Percentiles rank a stretch among this genome's conserved stretches.
These are phyloP conservation scores for Kluyveromyces marxianus DNA, from an alignment of 1,139 yeast species.

Conservation along the genomic window DNA sequence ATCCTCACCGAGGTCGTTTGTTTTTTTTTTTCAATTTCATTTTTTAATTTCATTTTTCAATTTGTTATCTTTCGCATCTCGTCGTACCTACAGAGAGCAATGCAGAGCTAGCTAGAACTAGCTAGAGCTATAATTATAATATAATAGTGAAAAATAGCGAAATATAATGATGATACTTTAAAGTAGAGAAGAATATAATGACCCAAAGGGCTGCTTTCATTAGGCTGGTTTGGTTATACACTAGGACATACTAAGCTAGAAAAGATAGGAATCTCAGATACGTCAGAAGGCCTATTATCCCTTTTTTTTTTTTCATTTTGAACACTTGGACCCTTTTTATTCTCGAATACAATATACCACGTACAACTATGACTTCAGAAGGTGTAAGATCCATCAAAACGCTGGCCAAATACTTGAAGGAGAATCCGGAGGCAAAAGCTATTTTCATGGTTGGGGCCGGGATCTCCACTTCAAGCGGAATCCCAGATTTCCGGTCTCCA, in stretches of 20 bases:
- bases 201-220: no score
- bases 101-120: no score
- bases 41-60: no score
- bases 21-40: slow-evolving; percentile 7
- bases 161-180: no score
- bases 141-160: no score
- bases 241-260: no score
- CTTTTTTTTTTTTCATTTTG: not conserved
- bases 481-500: slow-evolving; percentile 92
- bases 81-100: no score
- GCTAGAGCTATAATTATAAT: no score
- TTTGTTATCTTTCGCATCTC: not conserved
- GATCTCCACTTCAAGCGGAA: slow-evolving; percentile 84
- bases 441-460: slow-evolving; percentile 75
- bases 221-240: no score
- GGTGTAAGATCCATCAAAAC: slow-evolving; percentile 8
- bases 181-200: no score
- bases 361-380: not conserved
- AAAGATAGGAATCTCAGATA: no score
- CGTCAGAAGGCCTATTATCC: not conserved
- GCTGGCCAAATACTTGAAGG: slow-evolving; percentile 18
- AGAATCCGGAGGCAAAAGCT: slow-evolving; percentile 25
- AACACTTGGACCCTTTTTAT: not conserved
- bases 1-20: slow-evolving; percentile 30
- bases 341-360: not conserved